Conservation (phyloP, 139 green algal genomes). For the Choricystis sp. region DNA sequence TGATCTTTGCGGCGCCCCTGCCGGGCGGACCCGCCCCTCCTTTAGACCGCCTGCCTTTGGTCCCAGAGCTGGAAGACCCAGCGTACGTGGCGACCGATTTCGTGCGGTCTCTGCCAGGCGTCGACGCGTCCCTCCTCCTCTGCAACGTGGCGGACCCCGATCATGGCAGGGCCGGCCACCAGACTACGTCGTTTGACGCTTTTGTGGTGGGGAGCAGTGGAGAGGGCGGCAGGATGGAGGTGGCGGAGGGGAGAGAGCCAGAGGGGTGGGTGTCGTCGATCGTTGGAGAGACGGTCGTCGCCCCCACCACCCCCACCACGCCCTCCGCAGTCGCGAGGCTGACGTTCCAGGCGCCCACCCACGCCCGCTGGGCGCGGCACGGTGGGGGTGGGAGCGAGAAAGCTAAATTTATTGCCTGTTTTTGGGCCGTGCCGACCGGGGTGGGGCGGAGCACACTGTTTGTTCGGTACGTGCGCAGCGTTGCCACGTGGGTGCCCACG, state of each 20-base stretch:
- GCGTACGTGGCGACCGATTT: conserved; percentile 11
- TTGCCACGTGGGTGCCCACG: conserved; percentile 8
- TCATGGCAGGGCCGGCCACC: conserved; percentile 10
- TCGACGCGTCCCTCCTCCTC: conserved; percentile 12
- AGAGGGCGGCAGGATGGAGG: conserved; percentile 4
- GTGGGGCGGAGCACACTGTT: conserved; percentile 8
- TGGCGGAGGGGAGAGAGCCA: no score
- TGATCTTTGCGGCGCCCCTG: conserved; percentile 5
- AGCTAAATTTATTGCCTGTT: conserved; percentile 14
- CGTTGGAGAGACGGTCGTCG: no score
- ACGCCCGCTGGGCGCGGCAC: conserved; percentile 7
- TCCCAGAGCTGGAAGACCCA: conserved; percentile 11
- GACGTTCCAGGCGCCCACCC: conserved; percentile 7
- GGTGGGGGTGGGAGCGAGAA: conserved; percentile 5
- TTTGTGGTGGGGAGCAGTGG: conserved; percentile 3
- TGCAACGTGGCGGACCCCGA: conserved; percentile 15
- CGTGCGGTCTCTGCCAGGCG: conserved; percentile 10
- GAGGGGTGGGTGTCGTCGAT: no score
- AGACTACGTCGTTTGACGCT: conserved; percentile 12
- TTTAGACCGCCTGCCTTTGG: neutral
- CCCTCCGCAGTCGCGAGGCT: conserved; percentile 4
- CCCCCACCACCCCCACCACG: neutral
- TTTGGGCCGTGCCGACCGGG: conserved; percentile 8
- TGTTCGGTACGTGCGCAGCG: conserved; percentile 7
- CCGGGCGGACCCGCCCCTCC: conserved; percentile 1